These are phyloP conservation scores for Mycena metata DNA, from an alignment of 768 basidiomycete genomes.

Conservation along the genomic window DNA sequence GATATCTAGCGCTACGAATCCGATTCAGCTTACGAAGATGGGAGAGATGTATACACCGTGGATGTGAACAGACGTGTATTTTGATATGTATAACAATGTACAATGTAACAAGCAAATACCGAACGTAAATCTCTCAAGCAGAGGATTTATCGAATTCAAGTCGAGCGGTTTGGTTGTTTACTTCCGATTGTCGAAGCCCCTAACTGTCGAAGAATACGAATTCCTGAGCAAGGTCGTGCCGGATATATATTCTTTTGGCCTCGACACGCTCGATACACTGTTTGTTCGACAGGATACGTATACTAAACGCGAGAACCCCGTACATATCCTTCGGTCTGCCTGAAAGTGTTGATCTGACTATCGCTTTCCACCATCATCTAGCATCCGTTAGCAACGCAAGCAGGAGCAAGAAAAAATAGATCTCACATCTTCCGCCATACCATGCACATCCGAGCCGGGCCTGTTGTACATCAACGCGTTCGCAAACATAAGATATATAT, in stretches of 20 bases:
- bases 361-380: slow-evolving; percentile 87
- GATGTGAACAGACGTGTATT: slow-evolving; percentile 65
- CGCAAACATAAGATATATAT: slow-evolving; percentile 93
- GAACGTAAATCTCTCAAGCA: too few relatives aligned
- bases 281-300: neutral
- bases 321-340: slow-evolving; percentile 82
- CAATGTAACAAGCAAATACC: neutral
- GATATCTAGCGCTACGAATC: slow-evolving; percentile 89
- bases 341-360: slow-evolving; percentile 73
- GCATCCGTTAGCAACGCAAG: slow-evolving; percentile 3
- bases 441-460: slow-evolving; percentile 86
- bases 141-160: too few relatives aligned
- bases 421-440: slow-evolving; percentile 92
- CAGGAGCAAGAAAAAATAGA: neutral
- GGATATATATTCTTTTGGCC: too few relatives aligned
- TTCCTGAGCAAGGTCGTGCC: too few relatives aligned
- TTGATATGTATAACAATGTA: slow-evolving; percentile 4
- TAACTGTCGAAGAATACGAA: too few relatives aligned
- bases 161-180: too few relatives aligned
- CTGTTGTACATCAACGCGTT: slow-evolving; percentile 98
- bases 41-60: slow-evolving; percentile 88
- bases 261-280: too few relatives aligned
- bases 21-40: slow-evolving; percentile 87
- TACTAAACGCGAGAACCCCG: slow-evolving; percentile 48
- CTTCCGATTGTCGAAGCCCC: too few relatives aligned